Base-by-base conservation (phyloP, 805 yeast species). In the Wickerhamomyces hampshirensis region DNA sequence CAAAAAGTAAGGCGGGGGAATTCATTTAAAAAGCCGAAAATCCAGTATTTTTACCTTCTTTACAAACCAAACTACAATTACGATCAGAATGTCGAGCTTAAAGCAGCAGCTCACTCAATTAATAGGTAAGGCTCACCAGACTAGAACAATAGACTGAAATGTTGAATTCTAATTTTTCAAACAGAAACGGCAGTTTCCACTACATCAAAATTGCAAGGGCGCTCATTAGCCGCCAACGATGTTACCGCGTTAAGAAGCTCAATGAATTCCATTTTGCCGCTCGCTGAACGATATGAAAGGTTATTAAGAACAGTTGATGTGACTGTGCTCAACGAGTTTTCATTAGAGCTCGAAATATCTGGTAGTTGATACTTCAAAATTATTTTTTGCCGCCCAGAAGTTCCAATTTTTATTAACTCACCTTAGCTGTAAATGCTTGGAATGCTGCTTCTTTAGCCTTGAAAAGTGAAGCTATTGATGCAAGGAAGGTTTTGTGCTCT, bases 371-470 rank as follows among this genome's bases (percentile, higher is more conserved):
- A n/a, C n/a, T n/a, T n/a, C n/a, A n/a, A n/a, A n/a, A n/a, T n/a
- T n/a, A n/a, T 5, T 12, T 4, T 17, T 18, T 17, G 11, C 6
- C 13, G 9, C n/a, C 23, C n/a, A n/a, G n/a, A n/a, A n/a, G n/a
- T n/a, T n/a, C n/a, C n/a, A n/a, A n/a, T 12, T 15, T 5, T 10
- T 2, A 12, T 13, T 18, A 8, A 23, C n/a, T 24, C 28, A 23
- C 7, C 16, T 4, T 13, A 21, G 57, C 63, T 1, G 55, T 65
- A 11, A 53, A 46, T 12, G 35, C 65, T 9, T 68, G 73, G 73
- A 68, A 68, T 39, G 33, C 56, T 1, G 39, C 59, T 1, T 41
- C 62, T 1, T 35, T 65, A 11, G 38, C 57, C 4, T 39, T 51
- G 35, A 62, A 54, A 30, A 34, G 49, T 2, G 51, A 33, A n/a